phyloP scores from a whole-genome alignment of 2,329 filamentous ascomycete species.

The Karstenula rhodostoma region DNA sequence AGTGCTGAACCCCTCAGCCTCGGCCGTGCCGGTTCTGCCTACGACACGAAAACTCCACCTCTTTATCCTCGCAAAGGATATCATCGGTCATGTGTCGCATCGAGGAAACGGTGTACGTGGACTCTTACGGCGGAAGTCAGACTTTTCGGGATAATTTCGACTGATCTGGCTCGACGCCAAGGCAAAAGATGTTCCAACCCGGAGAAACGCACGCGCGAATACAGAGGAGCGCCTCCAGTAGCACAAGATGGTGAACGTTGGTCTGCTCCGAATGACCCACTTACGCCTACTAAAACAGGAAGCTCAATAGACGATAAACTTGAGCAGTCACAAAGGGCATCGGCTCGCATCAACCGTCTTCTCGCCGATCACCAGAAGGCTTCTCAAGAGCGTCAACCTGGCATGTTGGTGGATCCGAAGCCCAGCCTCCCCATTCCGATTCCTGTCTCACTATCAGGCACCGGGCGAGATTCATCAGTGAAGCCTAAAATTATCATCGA shows the following conservation, averaged over 20 bases:
- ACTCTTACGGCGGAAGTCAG: slow-evolving; percentile 31
- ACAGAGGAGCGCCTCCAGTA: slow-evolving; percentile 24
- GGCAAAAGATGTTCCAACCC: slow-evolving; percentile 35
- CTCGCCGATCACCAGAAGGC: too few species aligned
- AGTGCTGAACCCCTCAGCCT: neutral
- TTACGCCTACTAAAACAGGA: too few species aligned
- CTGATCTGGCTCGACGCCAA: slow-evolving; percentile 33
- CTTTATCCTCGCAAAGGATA: neutral
- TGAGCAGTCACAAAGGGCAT: too few species aligned
- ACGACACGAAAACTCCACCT: neutral
- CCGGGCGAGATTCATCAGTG: too few species aligned
- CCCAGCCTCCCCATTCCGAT: too few species aligned
- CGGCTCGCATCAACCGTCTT: too few species aligned
- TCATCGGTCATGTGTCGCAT: slow-evolving; percentile 40
- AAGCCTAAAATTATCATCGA: slow-evolving; percentile 36
- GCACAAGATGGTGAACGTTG: slow-evolving; percentile 27
- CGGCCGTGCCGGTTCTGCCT: slow-evolving; percentile 7
- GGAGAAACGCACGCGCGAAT: slow-evolving; percentile 31
- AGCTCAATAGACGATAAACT: too few species aligned
- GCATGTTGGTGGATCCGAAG: too few species aligned
- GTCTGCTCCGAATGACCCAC: too few species aligned
- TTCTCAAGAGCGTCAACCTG: too few species aligned
- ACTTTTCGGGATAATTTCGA: slow-evolving; percentile 30
- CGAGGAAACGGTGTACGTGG: slow-evolving; percentile 38
- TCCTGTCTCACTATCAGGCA: too few species aligned